These are phyloP conservation scores for Fragaria ananassa DNA, from an alignment of 306 rosid genomes.

Conservation along the genomic window DNA sequence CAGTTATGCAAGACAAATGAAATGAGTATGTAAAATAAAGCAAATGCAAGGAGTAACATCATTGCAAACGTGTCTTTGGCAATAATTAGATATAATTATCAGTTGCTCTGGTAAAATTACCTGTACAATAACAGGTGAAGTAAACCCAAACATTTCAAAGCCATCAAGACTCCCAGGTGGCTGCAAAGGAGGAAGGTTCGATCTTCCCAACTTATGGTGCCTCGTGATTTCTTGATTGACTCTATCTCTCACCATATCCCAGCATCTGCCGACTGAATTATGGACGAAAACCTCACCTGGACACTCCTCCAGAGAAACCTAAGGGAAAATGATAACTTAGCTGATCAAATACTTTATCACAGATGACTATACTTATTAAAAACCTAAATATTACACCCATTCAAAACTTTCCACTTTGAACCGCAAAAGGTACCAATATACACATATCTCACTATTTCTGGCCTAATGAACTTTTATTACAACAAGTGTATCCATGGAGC, in stretches of 20 bases:
- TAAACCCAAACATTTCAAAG: conserved; percentile 95
- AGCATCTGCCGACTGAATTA: conserved; percentile 66
- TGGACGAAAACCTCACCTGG: conserved; percentile 82
- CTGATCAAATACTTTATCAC: neutral
- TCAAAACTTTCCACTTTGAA: neutral
- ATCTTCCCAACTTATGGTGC: conserved; percentile 76
- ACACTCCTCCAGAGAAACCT: conserved; percentile 82
- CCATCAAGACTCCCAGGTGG: conserved; percentile 99
- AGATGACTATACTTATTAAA: neutral
- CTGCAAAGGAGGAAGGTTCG: conserved; percentile 89
- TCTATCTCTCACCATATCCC: conserved; percentile 93
- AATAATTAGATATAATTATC: neutral
- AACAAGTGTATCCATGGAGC: neutral
- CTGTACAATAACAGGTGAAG: conserved; percentile 95
- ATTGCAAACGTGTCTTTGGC: neutral
- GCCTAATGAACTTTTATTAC: neutral
- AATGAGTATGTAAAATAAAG: neutral
- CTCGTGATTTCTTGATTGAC: conserved; percentile 88
- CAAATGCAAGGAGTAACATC: neutral
- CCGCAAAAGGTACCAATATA: neutral
- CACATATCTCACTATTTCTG: neutral
- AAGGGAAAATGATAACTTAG: conserved; percentile 8
- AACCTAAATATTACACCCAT: neutral
- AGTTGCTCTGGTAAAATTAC: conserved; percentile 39
- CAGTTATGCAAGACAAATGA: neutral